phyloP scores from a whole-genome alignment of 805 yeast species.

The Nakazawaea anatomiae region DNA sequence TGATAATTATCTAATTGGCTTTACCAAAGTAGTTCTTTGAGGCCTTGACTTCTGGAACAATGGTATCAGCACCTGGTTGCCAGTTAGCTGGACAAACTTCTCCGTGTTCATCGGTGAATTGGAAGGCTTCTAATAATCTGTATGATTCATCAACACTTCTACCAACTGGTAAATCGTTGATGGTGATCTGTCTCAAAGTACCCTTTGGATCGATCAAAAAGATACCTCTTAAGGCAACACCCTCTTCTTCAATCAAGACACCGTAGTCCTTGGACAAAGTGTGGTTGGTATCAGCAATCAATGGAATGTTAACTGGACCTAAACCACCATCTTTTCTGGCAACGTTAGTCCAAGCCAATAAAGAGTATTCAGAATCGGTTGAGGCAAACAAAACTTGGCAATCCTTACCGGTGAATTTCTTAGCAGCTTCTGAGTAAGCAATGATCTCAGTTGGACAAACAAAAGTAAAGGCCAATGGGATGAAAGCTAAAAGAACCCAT shows the following conservation, averaged over 20 bases:
- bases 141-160: constrained; percentile 97
- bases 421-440: constrained; percentile 95
- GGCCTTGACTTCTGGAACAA: constrained; percentile 73
- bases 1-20: constrained; percentile 36
- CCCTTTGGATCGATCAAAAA: constrained; percentile 97
- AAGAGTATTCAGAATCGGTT: constrained; percentile 96
- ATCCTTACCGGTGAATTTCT: constrained; percentile 81
- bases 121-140: constrained; percentile 98
- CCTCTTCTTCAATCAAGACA: constrained; percentile 93
- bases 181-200: constrained; percentile 88
- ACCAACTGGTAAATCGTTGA: constrained; percentile 99
- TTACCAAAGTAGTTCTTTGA: constrained; percentile 76
- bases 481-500: constrained; percentile 95
- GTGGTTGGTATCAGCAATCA: constrained; percentile 96
- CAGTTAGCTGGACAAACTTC: constrained; percentile 99
- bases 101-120: constrained; percentile 98
- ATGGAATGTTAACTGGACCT: constrained; percentile 91
- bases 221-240: constrained; percentile 96
- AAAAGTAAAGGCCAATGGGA: constrained; percentile 98
- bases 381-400: constrained; percentile 92
- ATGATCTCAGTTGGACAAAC: constrained; percentile 99
- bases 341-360: constrained; percentile 97
- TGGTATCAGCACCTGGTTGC: constrained; percentile 92
- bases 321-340: constrained; percentile 97
- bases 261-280: constrained; percentile 92